A percentile compares a stretch with the other conserved stretches of the same genome.
phyloP scores from a whole-genome alignment of 2,329 filamentous ascomycete genomes.

The Colletotrichum euphorbiae region DNA sequence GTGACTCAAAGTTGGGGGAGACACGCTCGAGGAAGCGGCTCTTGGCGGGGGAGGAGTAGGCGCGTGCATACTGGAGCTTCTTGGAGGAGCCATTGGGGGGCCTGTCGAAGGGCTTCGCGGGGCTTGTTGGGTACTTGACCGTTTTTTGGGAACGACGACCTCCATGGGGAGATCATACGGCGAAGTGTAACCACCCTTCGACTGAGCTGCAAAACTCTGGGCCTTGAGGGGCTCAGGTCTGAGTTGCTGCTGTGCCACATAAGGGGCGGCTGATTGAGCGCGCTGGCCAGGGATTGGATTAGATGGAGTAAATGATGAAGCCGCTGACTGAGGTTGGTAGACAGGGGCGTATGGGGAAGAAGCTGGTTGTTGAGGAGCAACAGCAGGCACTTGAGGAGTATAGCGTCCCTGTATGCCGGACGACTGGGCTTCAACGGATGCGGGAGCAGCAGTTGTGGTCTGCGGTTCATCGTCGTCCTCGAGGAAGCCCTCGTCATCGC shows the following conservation, averaged over 20 bases:
- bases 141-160: slow-evolving; percentile 78
- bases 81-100: slow-evolving; percentile 58
- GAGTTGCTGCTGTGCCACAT: slow-evolving; percentile 50
- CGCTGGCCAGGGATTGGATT: slow-evolving; percentile 42
- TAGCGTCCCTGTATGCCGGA: slow-evolving; percentile 39
- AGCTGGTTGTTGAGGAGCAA: slow-evolving; percentile 5
- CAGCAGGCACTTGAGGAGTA: slow-evolving; percentile 23
- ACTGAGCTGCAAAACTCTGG: slow-evolving; percentile 90
- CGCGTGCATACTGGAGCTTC: slow-evolving; percentile 70
- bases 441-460: slow-evolving; percentile 42
- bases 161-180: slow-evolving; percentile 97
- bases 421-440: slow-evolving; percentile 16
- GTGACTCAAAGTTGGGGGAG: slow-evolving; percentile 54
- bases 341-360: slow-evolving; percentile 15
- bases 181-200: slow-evolving; percentile 92
- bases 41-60: slow-evolving; percentile 43
- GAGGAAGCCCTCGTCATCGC: slow-evolving; percentile 87
- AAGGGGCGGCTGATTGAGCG: slow-evolving; percentile 48
- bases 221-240: slow-evolving; percentile 65
- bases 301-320: slow-evolving; percentile 33
- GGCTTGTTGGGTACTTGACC: slow-evolving; percentile 68
- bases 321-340: slow-evolving; percentile 42
- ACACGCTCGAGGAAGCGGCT: slow-evolving; percentile 27
- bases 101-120: slow-evolving; percentile 51
- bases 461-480: slow-evolving; percentile 70